Evolutionary conservation across 2,329 filamentous ascomycete species (phyloP), one percentile per base, ranked within the genome.

Genomic region (Trichoderma atroviride): DNA sequence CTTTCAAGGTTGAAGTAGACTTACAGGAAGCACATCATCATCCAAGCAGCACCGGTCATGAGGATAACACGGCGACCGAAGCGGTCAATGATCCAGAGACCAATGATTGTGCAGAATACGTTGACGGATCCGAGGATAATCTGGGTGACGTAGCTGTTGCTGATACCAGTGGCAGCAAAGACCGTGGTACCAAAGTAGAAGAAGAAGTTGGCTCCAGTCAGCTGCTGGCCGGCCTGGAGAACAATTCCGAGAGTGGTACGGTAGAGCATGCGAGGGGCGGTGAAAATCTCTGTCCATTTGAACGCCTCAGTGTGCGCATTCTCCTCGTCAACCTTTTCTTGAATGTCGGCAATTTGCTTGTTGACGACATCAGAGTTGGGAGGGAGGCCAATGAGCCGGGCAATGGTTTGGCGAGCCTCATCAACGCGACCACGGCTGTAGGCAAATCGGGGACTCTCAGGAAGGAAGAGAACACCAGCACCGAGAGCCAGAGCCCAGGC

Each of bases 11-110:
- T 22, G 0, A 27, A 14, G 43, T 29, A 22, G 24, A 29, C 63
- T 67, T 52, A 67, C 63, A 67, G 63, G 55, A 67, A 67, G 40
- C 63, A 67, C 63, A 67, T 52, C 63, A 59, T 67, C 63, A 67
- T 67, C 53, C 63, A 67, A 16, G 56, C 29, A 27, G 55, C 63
- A 9, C 63, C 63, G 14, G 43, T 16, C 40, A 67, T 67, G 53
- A 67, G 63, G 24, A 56, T 67, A 2, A 52, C 31, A 14, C 63
- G 63, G 19, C 63, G 55, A 14, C 63, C 63, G 40, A 59, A 67
- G 16, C 63, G 63, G 27, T 31, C 37, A 52, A 67, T 67, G 22
- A 67, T 58, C 53, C 53, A 67, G 14, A 67, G 63, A 4, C 63
- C 63, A 22, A 67, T 40, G 5, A 67, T 67, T 35, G 63, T 67